Base-by-base conservation (phyloP, 495 filamentous ascomycete species). In the Diplogelasinospora grovesii region DNA sequence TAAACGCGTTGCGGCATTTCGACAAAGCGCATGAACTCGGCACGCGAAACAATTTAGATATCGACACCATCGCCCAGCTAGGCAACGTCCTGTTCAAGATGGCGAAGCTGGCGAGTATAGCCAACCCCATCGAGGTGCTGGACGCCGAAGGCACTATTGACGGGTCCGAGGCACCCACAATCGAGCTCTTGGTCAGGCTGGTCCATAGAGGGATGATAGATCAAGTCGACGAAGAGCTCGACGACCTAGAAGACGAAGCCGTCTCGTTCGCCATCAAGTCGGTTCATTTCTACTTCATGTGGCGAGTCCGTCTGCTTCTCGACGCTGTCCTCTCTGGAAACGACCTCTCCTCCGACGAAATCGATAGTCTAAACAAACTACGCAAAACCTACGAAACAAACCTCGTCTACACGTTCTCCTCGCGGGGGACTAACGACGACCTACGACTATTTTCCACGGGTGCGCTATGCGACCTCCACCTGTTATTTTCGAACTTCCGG, bases 201-300 rank as follows among this genome's bases (percentile, higher is more conserved):
- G 64, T 85, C 6, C 61, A 74, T 38, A 80, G 89, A 21, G 87
- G 83, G 14, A 60, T 73, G 5, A 72, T 77, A 14, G 66, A 73
- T 22, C 74, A 79, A 20, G 68, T 75, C 1, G 74, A 81, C 38
- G 76, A 82, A 20, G 79, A 83, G 9, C 56, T 74, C 3, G 80
- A 82, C 39, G 75, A 73, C 28, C 63, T 81, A 7, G 89, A 94
- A 54, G 80, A 86, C 42, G 82, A 89, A 43, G 63, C 92, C 36
- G 77, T 89, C 5, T 68, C 70, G 8, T 80, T 75, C 40, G 82
- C 86, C 14, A 78, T 89, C 46, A 80, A 81, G 46, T 70, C 81
- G 5, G 60, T 83, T 16, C 65, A 89, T 18, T 86, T 89, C 66
- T 97, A 95, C 65, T 92, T 95, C 60, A 85, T 94, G 81, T 98